phyloP scores from a whole-genome alignment of 208 protist genomes.

The Histomonas meleagridis region DNA sequence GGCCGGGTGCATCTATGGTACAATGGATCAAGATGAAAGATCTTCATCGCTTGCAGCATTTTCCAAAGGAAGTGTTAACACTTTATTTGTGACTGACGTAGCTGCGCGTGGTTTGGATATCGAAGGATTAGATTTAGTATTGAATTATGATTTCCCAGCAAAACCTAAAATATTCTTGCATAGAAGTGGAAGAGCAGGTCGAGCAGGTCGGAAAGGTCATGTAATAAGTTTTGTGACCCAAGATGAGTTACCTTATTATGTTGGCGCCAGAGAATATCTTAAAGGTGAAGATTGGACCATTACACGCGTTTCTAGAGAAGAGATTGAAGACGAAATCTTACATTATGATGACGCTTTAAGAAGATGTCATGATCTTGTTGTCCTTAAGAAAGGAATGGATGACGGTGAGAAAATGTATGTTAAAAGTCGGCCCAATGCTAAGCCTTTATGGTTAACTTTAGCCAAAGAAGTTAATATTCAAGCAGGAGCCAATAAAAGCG shows the following conservation, averaged over 20 bases:
- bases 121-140: conserved; percentile 90
- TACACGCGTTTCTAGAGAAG: not conserved
- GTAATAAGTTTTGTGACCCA: conserved; percentile 34
- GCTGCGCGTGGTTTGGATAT: conserved; percentile 92
- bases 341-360: not conserved
- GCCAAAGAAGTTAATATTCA: not conserved
- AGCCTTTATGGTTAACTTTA: not conserved
- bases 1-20: conserved; percentile 12
- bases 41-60: conserved; percentile 61
- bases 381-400: not conserved
- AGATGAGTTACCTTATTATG: conserved; percentile 28
- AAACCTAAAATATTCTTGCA: conserved; percentile 87
- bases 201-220: conserved; percentile 78
- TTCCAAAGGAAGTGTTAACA: conserved; percentile 53
- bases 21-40: conserved; percentile 42
- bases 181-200: conserved; percentile 87
- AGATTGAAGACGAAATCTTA: not conserved
- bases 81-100: conserved; percentile 96
- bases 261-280: not conserved
- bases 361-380: not conserved
- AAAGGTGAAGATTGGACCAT: not conserved
- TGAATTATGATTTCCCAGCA: conserved; percentile 96
- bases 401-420: conserved; percentile 13
- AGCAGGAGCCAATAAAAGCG: not conserved
- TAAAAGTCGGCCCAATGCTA: not conserved